phyloP scores from a whole-genome alignment of 768 basidiomycete genomes.

The Hygrophorus pudorinus region DNA sequence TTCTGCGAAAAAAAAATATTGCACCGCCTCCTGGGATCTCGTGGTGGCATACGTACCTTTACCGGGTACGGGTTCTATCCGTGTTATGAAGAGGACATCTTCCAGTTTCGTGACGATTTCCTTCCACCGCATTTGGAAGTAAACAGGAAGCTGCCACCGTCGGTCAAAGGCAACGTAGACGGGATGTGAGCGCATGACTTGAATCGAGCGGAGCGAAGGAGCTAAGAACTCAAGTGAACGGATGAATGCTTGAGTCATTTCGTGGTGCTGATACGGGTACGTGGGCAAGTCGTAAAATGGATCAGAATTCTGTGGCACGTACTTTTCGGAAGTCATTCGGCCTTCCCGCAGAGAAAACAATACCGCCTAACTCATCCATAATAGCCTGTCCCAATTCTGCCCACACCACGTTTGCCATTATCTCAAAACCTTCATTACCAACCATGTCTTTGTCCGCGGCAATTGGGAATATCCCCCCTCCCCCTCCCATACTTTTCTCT shows the following conservation, averaged over 20 bases:
- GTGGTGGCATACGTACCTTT: constrained; percentile 26
- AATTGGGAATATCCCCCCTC: neutral
- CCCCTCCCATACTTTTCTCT: constrained; percentile 1
- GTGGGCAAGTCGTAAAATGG: neutral
- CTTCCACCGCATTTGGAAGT: constrained; percentile 96
- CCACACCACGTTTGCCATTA: constrained; percentile 86
- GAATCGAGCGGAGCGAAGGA: constrained; percentile 61
- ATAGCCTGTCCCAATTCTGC: constrained; percentile 73
- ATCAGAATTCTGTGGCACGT: constrained; percentile 10
- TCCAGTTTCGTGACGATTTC: constrained; percentile 79
- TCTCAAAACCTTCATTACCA: constrained; percentile 50
- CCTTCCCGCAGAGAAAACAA: constrained; percentile 86
- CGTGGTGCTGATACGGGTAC: constrained; percentile 53
- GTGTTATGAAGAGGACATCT: constrained; percentile 39
- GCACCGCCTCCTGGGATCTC: constrained; percentile 6
- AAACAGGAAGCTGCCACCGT: constrained; percentile 94
- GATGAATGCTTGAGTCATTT: constrained; percentile 75
- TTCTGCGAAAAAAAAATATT: constrained; percentile 13
- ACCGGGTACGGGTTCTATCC: constrained; percentile 21
- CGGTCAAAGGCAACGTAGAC: constrained; percentile 64
- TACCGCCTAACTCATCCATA: constrained; percentile 72
- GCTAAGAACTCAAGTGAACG: constrained; percentile 73
- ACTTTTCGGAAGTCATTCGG: constrained; percentile 89
- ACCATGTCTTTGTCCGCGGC: neutral
- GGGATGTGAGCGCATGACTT: constrained; percentile 63